Conservation (phyloP, 2,329 filamentous ascomycete species). For the Orbilia ellipsospora region DNA sequence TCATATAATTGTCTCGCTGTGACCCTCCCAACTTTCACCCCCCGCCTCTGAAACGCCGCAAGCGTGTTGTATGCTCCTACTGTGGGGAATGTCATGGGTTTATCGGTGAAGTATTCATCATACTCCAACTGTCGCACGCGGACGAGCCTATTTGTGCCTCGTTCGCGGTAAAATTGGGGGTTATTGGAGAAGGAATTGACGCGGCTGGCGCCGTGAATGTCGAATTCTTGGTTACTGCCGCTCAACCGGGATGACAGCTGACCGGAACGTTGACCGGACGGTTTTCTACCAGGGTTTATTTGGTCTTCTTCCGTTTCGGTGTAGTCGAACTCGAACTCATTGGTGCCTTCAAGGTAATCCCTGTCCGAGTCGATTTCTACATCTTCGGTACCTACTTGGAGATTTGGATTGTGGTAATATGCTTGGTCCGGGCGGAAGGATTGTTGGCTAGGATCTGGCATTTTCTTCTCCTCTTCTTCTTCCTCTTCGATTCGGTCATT, state of each 20-base stretch:
- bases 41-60: conserved; percentile 1
- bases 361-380: background rate
- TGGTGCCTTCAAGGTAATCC: conserved; percentile 7
- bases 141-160: background rate
- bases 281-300: background rate
- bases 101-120: background rate
- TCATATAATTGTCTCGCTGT: conserved; percentile 14
- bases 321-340: conserved; percentile 15
- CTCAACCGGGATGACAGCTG: background rate
- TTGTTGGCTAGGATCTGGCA: background rate
- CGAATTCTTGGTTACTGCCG: conserved; percentile 5
- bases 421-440: background rate
- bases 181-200: background rate
- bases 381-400: background rate
- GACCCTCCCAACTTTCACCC: conserved; percentile 13
- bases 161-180: conserved; percentile 21
- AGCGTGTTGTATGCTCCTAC: conserved; percentile 7
- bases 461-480: conserved; percentile 24
- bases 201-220: conserved; percentile 8
- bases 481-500: background rate
- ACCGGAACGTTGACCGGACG: conserved; percentile 1
- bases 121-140: conserved; percentile 16
- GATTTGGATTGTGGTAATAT: background rate
- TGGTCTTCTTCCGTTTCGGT: conserved; percentile 9
- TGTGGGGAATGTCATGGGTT: background rate